A percentile compares a stretch with the other conserved stretches of the same genome.
Evolutionary conservation across 225 moss, liverwort and hornwort genomes (phyloP).

Genomic region (Sphagnum contortum): DNA sequence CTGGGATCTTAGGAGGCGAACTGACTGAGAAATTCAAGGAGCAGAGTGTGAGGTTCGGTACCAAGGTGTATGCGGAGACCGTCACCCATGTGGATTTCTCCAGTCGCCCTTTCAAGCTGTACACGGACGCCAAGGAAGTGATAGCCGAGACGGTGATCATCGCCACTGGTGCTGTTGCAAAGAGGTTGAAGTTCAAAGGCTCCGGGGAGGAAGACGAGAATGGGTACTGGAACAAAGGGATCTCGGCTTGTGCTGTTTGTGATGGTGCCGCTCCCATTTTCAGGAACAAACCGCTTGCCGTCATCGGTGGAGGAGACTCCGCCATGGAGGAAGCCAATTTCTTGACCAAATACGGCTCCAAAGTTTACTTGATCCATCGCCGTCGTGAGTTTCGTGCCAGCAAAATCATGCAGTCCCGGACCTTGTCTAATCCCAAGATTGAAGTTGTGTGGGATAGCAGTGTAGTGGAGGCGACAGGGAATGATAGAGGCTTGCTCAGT

Average conservation of each 20-base stretch:
- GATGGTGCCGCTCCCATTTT: conserved; percentile 94
- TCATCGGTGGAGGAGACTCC: conserved; percentile 94
- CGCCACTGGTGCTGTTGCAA: conserved; percentile 93
- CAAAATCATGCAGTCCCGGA: conserved; percentile 93
- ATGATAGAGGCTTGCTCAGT: conserved; percentile 43
- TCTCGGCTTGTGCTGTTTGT: conserved; percentile 91
- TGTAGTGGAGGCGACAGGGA: conserved; percentile 70
- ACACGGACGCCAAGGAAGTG: conserved; percentile 57
- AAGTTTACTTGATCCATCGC: conserved; percentile 77
- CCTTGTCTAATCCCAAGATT: conserved; percentile 66
- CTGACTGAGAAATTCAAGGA: conserved; percentile 60
- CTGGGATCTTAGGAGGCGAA: conserved; percentile 66
- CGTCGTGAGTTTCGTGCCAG: conserved; percentile 81
- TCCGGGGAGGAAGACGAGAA: conserved; percentile 47
- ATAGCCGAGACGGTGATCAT: conserved; percentile 75
- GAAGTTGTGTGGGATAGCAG: conserved; percentile 73
- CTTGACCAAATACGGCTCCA: conserved; percentile 81
- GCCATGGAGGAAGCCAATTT: conserved; percentile 98
- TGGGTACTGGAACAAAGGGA: conserved; percentile 87
- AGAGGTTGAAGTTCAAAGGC: conserved; percentile 62
- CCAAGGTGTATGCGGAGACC: conserved; percentile 69
- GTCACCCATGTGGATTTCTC: conserved; percentile 71
- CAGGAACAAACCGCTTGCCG: conserved; percentile 81
- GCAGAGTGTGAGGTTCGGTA: conserved; percentile 82
- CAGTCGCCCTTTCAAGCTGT: conserved; percentile 57